Evolutionary conservation across 2,329 filamentous ascomycete genomes (phyloP), one percentile per base, ranked within the genome.

Genomic region (Cylindrodendrum hubeiense): DNA sequence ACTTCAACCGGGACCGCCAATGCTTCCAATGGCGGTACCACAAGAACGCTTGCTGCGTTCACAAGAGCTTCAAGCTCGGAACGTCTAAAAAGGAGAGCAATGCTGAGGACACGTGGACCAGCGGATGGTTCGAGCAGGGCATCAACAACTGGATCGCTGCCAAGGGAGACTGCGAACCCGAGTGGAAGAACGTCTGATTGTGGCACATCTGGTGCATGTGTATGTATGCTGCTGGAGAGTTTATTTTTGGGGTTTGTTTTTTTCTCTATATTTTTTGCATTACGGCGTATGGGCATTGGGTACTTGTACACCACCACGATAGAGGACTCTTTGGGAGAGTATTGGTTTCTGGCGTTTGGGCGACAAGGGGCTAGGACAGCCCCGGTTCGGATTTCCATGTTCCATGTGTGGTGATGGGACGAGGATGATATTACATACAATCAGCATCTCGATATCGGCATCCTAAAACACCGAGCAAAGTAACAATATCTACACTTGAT

Each of bases 11-110:
- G 39, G 74, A 77, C 50, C 77, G 78, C 19, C 77, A 74, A 26
- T 85, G 83, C 68, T 85, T 85, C 75, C 83, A 84, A 68, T 85
- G 83, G 77, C 78, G 80, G 7, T 84, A 80, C 74, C 78, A 82
- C 65, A 75, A 82, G 13, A 81, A 82, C 37, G 75, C 79, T 8
- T 85, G 83, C 74, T 84, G 82, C 67, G 81, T 80, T 2, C 69
- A 78, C 57, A 78, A 73, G 61, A 82, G 79, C 67, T 84, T 85
- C 73, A 82, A 81, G 70, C 74, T 84, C 5, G 83, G 83, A 28
- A 73, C 76, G 37, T 82, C 83, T 10, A 78, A 72, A 30, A 71
- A 66, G 10, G 72, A 74, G n/a, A 68, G 75, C 34, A 74, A 76
- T 22, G 74, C 72, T 8, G 77, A 77, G 44, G 74, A 73, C 12